These are phyloP conservation scores for Lasiodiplodia hormozganensis DNA, from an alignment of 2,329 filamentous ascomycete species.

Conservation along the genomic window DNA sequence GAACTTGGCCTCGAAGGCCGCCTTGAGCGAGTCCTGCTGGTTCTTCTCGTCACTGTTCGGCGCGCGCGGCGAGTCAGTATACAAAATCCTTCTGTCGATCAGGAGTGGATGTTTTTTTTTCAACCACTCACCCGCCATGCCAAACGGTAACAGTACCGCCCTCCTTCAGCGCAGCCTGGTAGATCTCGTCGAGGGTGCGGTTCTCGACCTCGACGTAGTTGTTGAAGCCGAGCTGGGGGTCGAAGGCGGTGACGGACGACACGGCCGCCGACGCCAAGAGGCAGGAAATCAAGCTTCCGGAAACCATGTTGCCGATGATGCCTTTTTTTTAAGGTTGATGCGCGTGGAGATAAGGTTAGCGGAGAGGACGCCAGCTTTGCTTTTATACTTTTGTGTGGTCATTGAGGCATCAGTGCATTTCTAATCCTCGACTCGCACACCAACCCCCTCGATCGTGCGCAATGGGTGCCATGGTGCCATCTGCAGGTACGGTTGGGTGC, in stretches of 20 bases:
- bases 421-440: background rate
- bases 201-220: conserved; percentile 46
- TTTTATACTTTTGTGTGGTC: background rate
- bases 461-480: background rate
- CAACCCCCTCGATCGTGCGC: background rate
- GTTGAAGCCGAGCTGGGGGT: conserved; percentile 22
- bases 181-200: conserved; percentile 58
- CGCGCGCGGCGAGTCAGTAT: background rate
- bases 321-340: background rate
- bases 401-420: background rate
- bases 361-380: background rate
- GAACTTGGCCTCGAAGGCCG: conserved; percentile 55
- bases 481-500: background rate
- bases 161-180: conserved; percentile 57
- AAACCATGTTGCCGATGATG: conserved; percentile 11
- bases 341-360: background rate
- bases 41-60: conserved; percentile 46
- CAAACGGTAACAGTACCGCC: conserved; percentile 55
- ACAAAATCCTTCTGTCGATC: background rate
- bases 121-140: conserved; percentile 50
- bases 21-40: conserved; percentile 51
- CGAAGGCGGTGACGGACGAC: conserved; percentile 9
- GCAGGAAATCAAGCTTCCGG: conserved; percentile 1
- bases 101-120: background rate
- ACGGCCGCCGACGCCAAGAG: conserved; percentile 10